phyloP scores from a whole-genome alignment of 805 yeast genomes.

The Kodamaea restingae region DNA sequence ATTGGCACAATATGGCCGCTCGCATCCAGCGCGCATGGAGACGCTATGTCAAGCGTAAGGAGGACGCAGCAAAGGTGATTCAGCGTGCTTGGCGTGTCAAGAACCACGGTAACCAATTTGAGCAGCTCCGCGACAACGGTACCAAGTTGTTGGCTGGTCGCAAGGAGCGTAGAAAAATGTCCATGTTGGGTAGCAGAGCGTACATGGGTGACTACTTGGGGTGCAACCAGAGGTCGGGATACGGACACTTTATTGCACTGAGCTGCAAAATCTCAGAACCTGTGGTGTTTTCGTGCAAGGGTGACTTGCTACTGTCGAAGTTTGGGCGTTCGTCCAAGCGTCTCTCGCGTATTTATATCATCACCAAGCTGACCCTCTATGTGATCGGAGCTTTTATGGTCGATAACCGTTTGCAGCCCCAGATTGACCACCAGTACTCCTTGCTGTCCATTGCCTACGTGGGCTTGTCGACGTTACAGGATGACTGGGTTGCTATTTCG shows the following conservation, averaged over 20 bases:
- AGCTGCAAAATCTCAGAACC: slow-evolving; percentile 66
- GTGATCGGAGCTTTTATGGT: slow-evolving; percentile 70
- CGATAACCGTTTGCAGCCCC: slow-evolving; percentile 52
- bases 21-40: slow-evolving; percentile 97
- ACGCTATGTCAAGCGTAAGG: slow-evolving; percentile 71
- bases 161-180: slow-evolving; percentile 87
- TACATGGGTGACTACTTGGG: slow-evolving; percentile 93
- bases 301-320: slow-evolving; percentile 77
- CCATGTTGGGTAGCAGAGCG: slow-evolving; percentile 81
- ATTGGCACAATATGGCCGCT: slow-evolving; percentile 98
- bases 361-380: slow-evolving; percentile 61
- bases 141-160: slow-evolving; percentile 62
- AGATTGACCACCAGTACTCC: slow-evolving; percentile 61
- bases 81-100: slow-evolving; percentile 82
- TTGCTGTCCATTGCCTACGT: slow-evolving; percentile 56
- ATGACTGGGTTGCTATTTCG: slow-evolving; percentile 85
- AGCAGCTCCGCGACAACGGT: slow-evolving; percentile 83
- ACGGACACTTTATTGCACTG: slow-evolving; percentile 70
- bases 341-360: slow-evolving; percentile 64
- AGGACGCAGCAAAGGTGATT: slow-evolving; percentile 77
- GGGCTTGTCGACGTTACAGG: slow-evolving; percentile 72
- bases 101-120: slow-evolving; percentile 76
- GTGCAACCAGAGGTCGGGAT: slow-evolving; percentile 66
- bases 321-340: slow-evolving; percentile 90
- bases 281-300: slow-evolving; percentile 74